Evolutionary conservation across 2,329 filamentous ascomycete species (phyloP).

Genomic region (Chaetomium olivaceum): DNA sequence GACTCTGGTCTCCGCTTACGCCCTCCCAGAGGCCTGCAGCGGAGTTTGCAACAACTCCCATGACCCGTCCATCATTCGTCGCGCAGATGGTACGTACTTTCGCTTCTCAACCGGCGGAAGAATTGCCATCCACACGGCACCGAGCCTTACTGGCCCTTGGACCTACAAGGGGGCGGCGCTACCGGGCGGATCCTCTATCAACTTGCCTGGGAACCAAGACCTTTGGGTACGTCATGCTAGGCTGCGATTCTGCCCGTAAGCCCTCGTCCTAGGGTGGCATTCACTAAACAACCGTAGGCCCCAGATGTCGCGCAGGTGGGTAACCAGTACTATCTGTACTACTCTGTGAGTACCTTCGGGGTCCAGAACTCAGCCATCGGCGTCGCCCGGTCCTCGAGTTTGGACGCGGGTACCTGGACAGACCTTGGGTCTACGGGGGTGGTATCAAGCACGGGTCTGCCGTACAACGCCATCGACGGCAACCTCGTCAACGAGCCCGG

Average conservation of each 20-base stretch:
- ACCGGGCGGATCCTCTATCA: slow-evolving; percentile 42
- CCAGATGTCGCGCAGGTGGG: slow-evolving; percentile 63
- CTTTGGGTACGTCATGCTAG: slow-evolving; percentile 42
- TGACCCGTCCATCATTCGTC: slow-evolving; percentile 42
- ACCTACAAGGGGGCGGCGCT: slow-evolving; percentile 45
- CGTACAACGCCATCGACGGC: slow-evolving; percentile 57
- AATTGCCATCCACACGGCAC: slow-evolving; percentile 40
- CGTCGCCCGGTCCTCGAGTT: slow-evolving; percentile 41
- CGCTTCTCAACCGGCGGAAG: slow-evolving; percentile 42
- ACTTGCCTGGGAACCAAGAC: slow-evolving; percentile 43
- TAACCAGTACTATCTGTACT: slow-evolving; percentile 65
- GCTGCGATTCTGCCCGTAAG: too few relatives aligned
- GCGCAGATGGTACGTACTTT: slow-evolving; percentile 43
- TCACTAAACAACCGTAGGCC: slow-evolving; percentile 46
- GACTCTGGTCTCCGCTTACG: slow-evolving; percentile 30
- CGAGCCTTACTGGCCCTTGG: slow-evolving; percentile 43
- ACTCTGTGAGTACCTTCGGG: slow-evolving; percentile 64
- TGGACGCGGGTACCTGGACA: slow-evolving; percentile 49
- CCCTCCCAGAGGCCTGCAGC: slow-evolving; percentile 39
- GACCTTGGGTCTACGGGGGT: slow-evolving; percentile 54
- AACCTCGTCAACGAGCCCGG: slow-evolving; percentile 42
- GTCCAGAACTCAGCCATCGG: slow-evolving; percentile 64
- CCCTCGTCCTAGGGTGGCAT: too few relatives aligned
- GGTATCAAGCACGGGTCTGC: slow-evolving; percentile 39
- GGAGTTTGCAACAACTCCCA: slow-evolving; percentile 42